Base-by-base conservation (phyloP, 148 eudicot species). In the Drosera capensis region DNA sequence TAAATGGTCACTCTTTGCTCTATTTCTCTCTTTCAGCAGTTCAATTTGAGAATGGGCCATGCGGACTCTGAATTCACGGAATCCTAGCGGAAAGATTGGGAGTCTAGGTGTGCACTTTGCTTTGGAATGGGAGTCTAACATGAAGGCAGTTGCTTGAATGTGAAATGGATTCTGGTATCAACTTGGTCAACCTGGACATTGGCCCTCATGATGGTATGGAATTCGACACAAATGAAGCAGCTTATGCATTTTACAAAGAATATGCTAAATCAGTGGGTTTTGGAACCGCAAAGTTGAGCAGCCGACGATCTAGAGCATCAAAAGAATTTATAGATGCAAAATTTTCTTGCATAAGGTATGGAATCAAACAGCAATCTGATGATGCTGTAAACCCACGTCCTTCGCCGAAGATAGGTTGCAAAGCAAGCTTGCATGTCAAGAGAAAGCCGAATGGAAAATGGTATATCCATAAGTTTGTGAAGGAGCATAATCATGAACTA, bases 361-460 rank as follows among this genome's bases (percentile, higher is more conserved):
- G 85, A 54, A 78, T 65, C 57, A 78, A 78, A 58, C 85, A 78
- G 53, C 85, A 78, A 50, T 70, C 77, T 26, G 77, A 73, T 56
- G 77, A 78, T 68, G 85, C 85, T 49, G 53, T 73, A 29, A 78
- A 78, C 58, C 85, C 85, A 5, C 66, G 85, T 9, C 85, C 85
- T 55, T 78, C 85, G 13, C 85, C 85, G 12, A 78, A 78, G 67
- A 78, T 78, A 52, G 85, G 85, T 34, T 78, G 85, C 62, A 78
- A 78, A 57, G 85, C 85, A 36, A 78, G 85, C 63, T 54, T 78
- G 60, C 85, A 78, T 56, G 80, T 78, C 45, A 78, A 78, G 65
- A 73, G 71, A 68, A 73, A 59, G 59, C 68, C 65, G 23, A 60
- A 62, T 53, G 80, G 80, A 38, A 78, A 67, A 40, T 78, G 85